phyloP scores from a whole-genome alignment of 768 basidiomycete species.

The Pleurotus cornucopiae region DNA sequence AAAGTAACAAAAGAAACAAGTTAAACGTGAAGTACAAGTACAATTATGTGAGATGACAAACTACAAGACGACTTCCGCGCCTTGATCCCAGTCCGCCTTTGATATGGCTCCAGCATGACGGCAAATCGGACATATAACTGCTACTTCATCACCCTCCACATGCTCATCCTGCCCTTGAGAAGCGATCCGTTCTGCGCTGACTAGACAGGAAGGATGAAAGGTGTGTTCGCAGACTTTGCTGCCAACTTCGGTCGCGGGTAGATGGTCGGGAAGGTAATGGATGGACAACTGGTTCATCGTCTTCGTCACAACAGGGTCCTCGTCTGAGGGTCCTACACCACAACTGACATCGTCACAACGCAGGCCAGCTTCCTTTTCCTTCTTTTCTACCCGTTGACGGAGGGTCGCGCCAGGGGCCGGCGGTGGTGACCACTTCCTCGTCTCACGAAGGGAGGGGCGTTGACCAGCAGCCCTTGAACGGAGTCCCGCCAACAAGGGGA shows the following conservation, averaged over 20 bases:
- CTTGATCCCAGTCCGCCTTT: conserved; percentile 57
- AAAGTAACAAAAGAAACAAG: neutral
- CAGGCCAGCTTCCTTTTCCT: conserved; percentile 68
- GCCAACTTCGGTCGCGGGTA: conserved; percentile 12
- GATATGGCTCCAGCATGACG: conserved; percentile 56
- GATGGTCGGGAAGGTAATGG: conserved; percentile 17
- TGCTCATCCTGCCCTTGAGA: conserved; percentile 52
- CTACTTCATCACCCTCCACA: conserved; percentile 37
- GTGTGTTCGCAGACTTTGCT: conserved; percentile 51
- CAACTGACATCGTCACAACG: conserved; percentile 72
- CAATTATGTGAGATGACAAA: neutral
- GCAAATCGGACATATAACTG: conserved; percentile 76
- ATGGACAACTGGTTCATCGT: conserved; percentile 36
- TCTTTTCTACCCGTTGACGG: conserved; percentile 68
- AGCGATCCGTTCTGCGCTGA: conserved; percentile 61
- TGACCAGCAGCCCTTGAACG: neutral
- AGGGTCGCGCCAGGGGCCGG: conserved; percentile 65
- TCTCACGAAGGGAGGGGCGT: conserved; percentile 19
- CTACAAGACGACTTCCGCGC: conserved; percentile 26
- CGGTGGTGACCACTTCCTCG: conserved; percentile 56
- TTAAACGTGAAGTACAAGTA: conserved; percentile 1
- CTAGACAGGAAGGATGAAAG: conserved; percentile 73
- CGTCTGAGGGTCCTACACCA: conserved; percentile 71
- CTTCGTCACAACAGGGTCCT: conserved; percentile 48
- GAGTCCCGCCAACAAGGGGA: neutral